Base-by-base conservation (phyloP, 805 yeast genomes). In the Candida multigemmis region DNA sequence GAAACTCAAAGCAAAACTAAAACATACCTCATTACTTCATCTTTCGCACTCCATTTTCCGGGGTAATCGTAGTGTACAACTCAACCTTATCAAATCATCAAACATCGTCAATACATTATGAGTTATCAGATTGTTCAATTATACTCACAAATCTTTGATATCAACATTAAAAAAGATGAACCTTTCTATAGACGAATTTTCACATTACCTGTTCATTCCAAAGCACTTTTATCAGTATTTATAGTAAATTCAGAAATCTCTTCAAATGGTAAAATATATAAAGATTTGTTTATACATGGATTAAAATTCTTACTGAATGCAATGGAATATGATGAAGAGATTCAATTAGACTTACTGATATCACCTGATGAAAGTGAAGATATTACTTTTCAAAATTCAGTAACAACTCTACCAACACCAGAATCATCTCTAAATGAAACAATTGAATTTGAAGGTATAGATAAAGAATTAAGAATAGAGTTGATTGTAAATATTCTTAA, bases 111-210 rank as follows among this genome's bases (percentile, higher is more conserved):
- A n/a, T n/a, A 20, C 6, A 20, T 8, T 20, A 26, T 21, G 19
- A 13, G 12, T 19, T 13, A n/a, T 5, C 28, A 31, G 14, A 32
- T 37, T 4, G 19, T 36, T 14, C 30, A 28, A 26, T 34, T 44
- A 13, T 53, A 53, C 35, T 20, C 41, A 3, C 42, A 43, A 21
- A 28, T 53, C 14, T 53, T 53, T 31, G 28, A 35, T 22, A 30
- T 30, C 8, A 32, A 25, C 6, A 24, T 30, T 9, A 24, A 27
- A 8, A 45, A 48, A 19, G 45, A 41, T 27, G 33, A 25, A 6
- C 42, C 33, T 13, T 48, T 40, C 27, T 52, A 41, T 31, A 27
- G 26, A 20, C 28, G 35, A 5, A 25, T 54, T 13, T 53, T 34
- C 37, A 42, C 46, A 9, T 39, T 46, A 1, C 45, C 49, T 6